phyloP scores from a whole-genome alignment of 2,329 filamentous ascomycete species.

The Tolypocladium album region DNA sequence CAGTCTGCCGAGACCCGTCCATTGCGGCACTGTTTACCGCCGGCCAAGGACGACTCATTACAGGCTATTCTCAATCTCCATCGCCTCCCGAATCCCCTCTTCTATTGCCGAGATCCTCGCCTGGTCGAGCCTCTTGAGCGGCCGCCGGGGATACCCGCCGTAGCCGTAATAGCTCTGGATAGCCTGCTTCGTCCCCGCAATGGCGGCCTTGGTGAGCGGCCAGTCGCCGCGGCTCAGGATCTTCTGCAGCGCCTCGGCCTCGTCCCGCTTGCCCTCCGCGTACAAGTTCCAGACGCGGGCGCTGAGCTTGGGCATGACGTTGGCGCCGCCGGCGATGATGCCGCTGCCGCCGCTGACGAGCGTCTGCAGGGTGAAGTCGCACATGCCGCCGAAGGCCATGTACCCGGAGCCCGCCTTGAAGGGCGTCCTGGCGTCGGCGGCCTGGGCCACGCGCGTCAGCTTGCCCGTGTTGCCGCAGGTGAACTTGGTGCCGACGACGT shows the following conservation, averaged over 20 bases:
- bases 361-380: conserved; percentile 79
- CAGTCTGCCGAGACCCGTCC: no score
- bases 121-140: conserved; percentile 55
- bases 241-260: conserved; percentile 67
- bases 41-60: conserved; percentile 16
- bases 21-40: no score
- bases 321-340: conserved; percentile 78
- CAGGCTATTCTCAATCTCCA: conserved; percentile 51
- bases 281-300: conserved; percentile 71
- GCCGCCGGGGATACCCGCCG: conserved; percentile 63
- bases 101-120: conserved; percentile 41
- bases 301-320: conserved; percentile 75
- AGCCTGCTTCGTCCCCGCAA: conserved; percentile 77
- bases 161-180: conserved; percentile 76
- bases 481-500: conserved; percentile 84
- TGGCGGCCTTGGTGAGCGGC: conserved; percentile 71
- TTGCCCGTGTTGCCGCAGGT: conserved; percentile 88
- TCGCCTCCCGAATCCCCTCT: conserved; percentile 49
- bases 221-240: conserved; percentile 71
- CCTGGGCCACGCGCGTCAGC: conserved; percentile 68
- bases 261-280: conserved; percentile 58
- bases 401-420: conserved; percentile 51
- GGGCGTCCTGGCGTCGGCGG: conserved; percentile 60
- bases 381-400: conserved; percentile 81
- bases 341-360: conserved; percentile 68